Evolutionary conservation across 2,329 filamentous ascomycete genomes (phyloP).

Genomic region (Chrysoporthe puriensis): DNA sequence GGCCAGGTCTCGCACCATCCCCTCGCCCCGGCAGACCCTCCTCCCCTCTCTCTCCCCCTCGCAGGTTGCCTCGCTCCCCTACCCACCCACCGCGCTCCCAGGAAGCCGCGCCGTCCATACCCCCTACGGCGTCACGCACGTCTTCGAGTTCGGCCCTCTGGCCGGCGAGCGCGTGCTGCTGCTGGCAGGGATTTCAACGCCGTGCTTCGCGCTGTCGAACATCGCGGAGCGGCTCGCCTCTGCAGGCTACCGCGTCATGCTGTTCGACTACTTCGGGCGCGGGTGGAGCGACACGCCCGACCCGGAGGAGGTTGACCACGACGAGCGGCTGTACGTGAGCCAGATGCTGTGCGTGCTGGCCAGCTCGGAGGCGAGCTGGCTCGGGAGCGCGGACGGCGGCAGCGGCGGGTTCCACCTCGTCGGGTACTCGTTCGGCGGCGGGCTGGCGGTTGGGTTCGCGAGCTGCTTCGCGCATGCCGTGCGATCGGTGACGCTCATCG

Average conservation of each 20-base stretch:
- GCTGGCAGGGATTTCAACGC: constrained; percentile 83
- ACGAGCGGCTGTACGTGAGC: constrained; percentile 72
- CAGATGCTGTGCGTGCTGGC: constrained; percentile 73
- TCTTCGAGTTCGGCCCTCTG: constrained; percentile 82
- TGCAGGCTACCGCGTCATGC: constrained; percentile 75
- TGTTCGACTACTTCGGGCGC: constrained; percentile 75
- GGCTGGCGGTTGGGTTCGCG: constrained; percentile 75
- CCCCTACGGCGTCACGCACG: constrained; percentile 74
- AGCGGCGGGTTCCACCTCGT: constrained; percentile 63
- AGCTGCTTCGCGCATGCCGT: constrained; percentile 73
- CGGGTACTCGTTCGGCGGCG: constrained; percentile 83
- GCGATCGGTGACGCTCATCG: constrained; percentile 72
- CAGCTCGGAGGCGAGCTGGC: constrained; percentile 73
- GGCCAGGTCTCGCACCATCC: constrained; percentile 33
- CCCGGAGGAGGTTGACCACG: constrained; percentile 69
- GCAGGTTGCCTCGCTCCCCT: constrained; percentile 38
- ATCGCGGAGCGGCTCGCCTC: constrained; percentile 68
- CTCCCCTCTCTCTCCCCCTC: constrained; percentile 4
- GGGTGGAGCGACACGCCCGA: constrained; percentile 69
- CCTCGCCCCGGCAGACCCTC: constrained; percentile 12
- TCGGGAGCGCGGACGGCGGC: constrained; percentile 41
- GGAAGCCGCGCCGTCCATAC: constrained; percentile 74
- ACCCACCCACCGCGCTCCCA: constrained; percentile 71
- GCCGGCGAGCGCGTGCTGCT: constrained; percentile 75
- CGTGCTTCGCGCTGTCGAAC: constrained; percentile 71